Evolutionary conservation across 306 rosid genomes (phyloP), one percentile per base, ranked within the genome.

Genomic region (Comarum palustre): DNA sequence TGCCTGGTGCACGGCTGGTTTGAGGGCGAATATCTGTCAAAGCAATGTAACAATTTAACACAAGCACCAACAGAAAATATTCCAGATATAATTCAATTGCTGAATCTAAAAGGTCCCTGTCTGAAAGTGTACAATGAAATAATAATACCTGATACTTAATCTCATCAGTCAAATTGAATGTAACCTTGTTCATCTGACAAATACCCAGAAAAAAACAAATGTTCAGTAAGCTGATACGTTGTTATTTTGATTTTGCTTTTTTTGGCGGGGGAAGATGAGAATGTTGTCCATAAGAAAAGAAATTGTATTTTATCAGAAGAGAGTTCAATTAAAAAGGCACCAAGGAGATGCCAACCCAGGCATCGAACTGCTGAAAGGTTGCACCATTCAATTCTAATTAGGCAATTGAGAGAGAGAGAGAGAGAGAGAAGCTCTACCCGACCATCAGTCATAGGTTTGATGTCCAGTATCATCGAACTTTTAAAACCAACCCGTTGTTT

Each of bases 1-100:
- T 60, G 97, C 97, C 82, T 78, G 89, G 72, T 89, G 99, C 79
- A 94, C 97, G 39, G 99, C 97, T 78, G 97, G 99, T 83, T 94
- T 94, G 74, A 91, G 85, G 73, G 90, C 83, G 81, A 94, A 94
- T 80, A 94, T 94, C 99, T 94, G 90, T 75, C 82, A 57, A 57
- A 73, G 75, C 39, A 64, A 51, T 77, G 61, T 34, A 59, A 71
- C 65, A 77, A 75, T 65, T 66, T 72, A 66, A 47, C 62, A 68
- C 50, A 43, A 65, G 52, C 27, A 16, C 55, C 43, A 51, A 68
- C 24, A 16, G 32, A 59, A 42, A 68, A 17, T 13, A 43, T 50
- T 36, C 63, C 73, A 58, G 47, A 20, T 32, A 54, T 46, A 41
- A 50, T n/a, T 11, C 55, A 59, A 60, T 22, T 20, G 55, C 65